These are phyloP conservation scores for Cystoderma amianthinum DNA, from an alignment of 768 basidiomycete species.

Conservation along the genomic window DNA sequence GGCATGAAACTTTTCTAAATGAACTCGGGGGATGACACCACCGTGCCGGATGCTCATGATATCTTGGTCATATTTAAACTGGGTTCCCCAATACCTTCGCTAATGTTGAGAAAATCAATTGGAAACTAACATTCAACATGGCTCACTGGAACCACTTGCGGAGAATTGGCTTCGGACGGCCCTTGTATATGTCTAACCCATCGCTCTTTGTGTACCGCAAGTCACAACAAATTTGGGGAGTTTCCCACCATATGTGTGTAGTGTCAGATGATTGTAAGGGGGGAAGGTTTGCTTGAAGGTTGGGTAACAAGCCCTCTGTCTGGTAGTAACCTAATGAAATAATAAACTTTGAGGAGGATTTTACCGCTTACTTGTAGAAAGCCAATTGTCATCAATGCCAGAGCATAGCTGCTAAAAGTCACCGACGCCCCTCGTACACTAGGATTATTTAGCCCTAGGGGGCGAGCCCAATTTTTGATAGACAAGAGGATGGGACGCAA, in stretches of 20 bases:
- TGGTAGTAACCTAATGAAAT: conserved; percentile 13
- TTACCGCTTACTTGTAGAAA: conserved; percentile 44
- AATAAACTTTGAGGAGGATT: neutral
- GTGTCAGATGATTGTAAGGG: neutral
- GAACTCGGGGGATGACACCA: conserved; percentile 21
- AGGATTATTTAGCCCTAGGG: conserved; percentile 43
- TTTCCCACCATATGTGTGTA: neutral
- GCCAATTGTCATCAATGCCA: conserved; percentile 53
- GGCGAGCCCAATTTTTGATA: conserved; percentile 58
- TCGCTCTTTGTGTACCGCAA: too few species aligned
- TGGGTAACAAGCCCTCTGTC: conserved; percentile 39
- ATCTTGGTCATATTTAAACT: conserved; percentile 23
- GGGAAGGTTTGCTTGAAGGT: conserved; percentile 19
- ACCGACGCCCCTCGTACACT: conserved; percentile 8
- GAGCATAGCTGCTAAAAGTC: conserved; percentile 57
- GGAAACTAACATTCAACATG: conserved; percentile 2
- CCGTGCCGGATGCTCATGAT: conserved; percentile 33
- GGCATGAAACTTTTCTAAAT: neutral
- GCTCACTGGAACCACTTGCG: conserved; percentile 36
- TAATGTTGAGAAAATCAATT: conserved; percentile 1
- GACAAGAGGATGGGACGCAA: conserved; percentile 35
- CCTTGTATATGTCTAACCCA: too few species aligned
- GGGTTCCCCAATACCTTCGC: conserved; percentile 37
- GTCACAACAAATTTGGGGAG: neutral
- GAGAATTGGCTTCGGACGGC: conserved; percentile 18